Base-by-base conservation (phyloP, 768 basidiomycete genomes). In the Boletus rubropictus region DNA sequence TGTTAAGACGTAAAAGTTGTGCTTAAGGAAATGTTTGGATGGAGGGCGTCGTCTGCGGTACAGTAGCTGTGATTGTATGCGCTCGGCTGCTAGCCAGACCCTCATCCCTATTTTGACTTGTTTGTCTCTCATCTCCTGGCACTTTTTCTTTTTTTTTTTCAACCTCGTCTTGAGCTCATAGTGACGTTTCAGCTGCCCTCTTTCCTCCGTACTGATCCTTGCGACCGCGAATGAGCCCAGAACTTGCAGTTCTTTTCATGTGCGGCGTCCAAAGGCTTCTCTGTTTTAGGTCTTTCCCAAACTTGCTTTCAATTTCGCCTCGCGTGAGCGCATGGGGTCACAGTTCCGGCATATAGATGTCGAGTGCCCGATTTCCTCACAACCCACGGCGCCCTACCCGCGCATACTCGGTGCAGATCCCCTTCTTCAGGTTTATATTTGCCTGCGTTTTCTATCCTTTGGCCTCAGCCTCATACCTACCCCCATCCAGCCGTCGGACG, bases 41-140 rank as follows among this genome's bases (percentile, higher is more conserved):
- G 20, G 28, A 3, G 20, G 20, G 14, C 18, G 40, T 28, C n/a
- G 24, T 25, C 22, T n/a, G 38, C n/a, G 39, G 24, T n/a, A 12
- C 42, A n/a, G n/a, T n/a, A n/a, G n/a, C n/a, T n/a, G 42, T 55
- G 54, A 10, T 6, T 58, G 46, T 54, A 54, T 58, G 56, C 46
- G 49, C 40, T 17, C 31, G 17, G 32, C 32, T 24, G 42, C 43
- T 38, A 2, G 28, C 46, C 46, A 37, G 24, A 40, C 32, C 28
- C 29, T 45, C 46, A 38, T 21, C 33, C 55, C 44, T 64, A 51
- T 64, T 64, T 65, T 67, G 65, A 54, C 54, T 67, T 64, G 56
- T 64, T 64, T 64, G 63, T 64, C 57, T 53, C 45, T 27, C 33
- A 5, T 33, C 36, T 31, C 24, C 24, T 25, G 24, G 24, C 5